A percentile compares a stretch with the other conserved stretches of the same genome.
These are phyloP conservation scores for Fraxinus albicans DNA, from an alignment of 305 asterid species.

Conservation along the genomic window DNA sequence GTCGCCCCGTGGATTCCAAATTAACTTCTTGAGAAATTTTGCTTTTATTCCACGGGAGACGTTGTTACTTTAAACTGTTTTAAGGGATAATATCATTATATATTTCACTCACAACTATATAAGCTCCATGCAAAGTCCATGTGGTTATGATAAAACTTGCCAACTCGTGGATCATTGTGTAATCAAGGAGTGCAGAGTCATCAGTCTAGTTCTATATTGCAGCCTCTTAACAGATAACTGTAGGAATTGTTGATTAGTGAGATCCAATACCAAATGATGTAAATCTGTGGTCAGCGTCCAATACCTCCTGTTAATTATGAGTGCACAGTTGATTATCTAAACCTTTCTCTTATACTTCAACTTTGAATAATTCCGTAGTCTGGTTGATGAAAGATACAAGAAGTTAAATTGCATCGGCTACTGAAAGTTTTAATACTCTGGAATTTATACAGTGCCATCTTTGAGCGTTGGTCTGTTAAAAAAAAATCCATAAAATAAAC, in stretches of 20 bases:
- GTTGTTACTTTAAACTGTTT: background rate
- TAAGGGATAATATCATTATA: background rate
- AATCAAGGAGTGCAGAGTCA: background rate
- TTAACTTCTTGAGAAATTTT: background rate
- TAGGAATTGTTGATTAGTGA: background rate
- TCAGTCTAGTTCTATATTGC: background rate
- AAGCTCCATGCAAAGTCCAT: background rate
- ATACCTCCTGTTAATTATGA: background rate
- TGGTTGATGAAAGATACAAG: background rate
- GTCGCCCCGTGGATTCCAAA: background rate
- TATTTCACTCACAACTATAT: background rate
- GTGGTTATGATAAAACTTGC: background rate
- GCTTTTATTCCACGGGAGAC: background rate
- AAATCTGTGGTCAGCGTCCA: background rate
- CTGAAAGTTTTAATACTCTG: background rate
- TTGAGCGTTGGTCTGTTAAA: background rate
- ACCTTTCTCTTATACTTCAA: background rate
- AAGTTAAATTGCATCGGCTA: background rate
- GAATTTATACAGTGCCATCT: background rate
- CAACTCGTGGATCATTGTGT: background rate
- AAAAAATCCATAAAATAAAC: background rate
- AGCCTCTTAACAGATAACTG: background rate
- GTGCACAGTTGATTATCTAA: background rate
- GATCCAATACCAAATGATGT: background rate
- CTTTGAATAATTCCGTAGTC: background rate